These are phyloP conservation scores for Pichia sp. DNA, from an alignment of 1,139 yeast species.

Conservation along the genomic window DNA sequence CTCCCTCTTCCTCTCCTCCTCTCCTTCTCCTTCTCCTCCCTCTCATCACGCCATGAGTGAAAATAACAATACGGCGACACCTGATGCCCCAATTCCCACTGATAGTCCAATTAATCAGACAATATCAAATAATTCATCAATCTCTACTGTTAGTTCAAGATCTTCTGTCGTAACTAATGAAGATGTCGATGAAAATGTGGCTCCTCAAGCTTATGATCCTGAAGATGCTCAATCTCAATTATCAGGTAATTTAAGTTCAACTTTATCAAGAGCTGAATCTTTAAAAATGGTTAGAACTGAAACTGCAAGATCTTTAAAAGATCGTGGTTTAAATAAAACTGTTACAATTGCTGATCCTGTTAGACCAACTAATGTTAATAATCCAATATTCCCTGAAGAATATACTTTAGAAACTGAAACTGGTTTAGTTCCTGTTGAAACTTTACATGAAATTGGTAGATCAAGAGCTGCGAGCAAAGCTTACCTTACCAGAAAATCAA, in stretches of 20 bases:
- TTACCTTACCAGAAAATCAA: constrained; percentile 28
- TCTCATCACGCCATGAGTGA: no score
- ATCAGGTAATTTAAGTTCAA: constrained; percentile 28
- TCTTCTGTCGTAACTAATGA: constrained; percentile 8
- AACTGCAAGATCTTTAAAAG: constrained; percentile 60
- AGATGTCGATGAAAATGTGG: constrained; percentile 1
- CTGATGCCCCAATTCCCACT: not conserved
- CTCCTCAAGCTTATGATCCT: constrained; percentile 32
- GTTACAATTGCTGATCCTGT: constrained; percentile 53
- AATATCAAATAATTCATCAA: not conserved
- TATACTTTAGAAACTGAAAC: constrained; percentile 81
- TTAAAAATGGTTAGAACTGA: constrained; percentile 50
- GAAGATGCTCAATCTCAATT: constrained; percentile 43
- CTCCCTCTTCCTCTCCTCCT: no score
- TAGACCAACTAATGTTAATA: constrained; percentile 50
- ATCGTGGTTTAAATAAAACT: constrained; percentile 50
- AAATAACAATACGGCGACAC: no score
- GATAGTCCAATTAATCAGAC: not conserved
- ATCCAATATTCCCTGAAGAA: constrained; percentile 85
- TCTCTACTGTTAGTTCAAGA: constrained; percentile 38
- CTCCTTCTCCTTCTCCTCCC: no score
- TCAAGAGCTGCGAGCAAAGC: constrained; percentile 30
- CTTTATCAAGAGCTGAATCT: constrained; percentile 32
- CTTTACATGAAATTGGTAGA: constrained; percentile 66
- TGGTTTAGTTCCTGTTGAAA: constrained; percentile 75